Evolutionary conservation across 306 rosid species (phyloP).

Genomic region (Ammopiptanthus mongolicus): DNA sequence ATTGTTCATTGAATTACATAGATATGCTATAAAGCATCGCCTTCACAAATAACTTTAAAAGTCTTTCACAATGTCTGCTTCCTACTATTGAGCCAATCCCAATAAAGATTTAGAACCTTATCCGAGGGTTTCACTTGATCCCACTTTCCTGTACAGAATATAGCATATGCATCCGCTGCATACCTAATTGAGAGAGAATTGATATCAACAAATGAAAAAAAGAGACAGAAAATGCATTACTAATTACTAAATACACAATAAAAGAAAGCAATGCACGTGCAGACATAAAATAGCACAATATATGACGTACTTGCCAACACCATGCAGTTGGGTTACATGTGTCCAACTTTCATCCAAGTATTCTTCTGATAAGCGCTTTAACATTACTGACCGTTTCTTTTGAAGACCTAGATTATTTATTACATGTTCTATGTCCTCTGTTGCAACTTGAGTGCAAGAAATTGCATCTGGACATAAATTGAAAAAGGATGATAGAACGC

Average conservation of each 20-base stretch:
- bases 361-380: constrained; percentile 52
- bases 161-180: constrained; percentile 69
- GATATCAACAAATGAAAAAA: neutral
- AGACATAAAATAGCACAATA: neutral
- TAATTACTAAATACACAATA: neutral
- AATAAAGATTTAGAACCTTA: constrained; percentile 42
- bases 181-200: constrained; percentile 29
- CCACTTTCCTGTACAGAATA: constrained; percentile 59
- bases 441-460: constrained; percentile 41
- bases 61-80: neutral
- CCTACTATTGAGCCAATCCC: constrained; percentile 36
- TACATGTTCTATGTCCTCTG: constrained; percentile 35
- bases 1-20: no score
- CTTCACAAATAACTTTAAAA: neutral
- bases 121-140: constrained; percentile 37
- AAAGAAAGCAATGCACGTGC: neutral
- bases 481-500: constrained; percentile 38
- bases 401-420: constrained; percentile 54
- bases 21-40: no score
- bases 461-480: constrained; percentile 61
- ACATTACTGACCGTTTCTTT: constrained; percentile 39
- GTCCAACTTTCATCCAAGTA: constrained; percentile 63
- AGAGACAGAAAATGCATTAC: neutral
- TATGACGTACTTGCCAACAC: constrained; percentile 65
- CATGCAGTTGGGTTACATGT: constrained; percentile 63